Percentiles rank a stretch among this genome's conserved stretches.
These are phyloP conservation scores for Simmondsia chinensis DNA, from an alignment of 148 eudicot genomes.

Conservation along the genomic window DNA sequence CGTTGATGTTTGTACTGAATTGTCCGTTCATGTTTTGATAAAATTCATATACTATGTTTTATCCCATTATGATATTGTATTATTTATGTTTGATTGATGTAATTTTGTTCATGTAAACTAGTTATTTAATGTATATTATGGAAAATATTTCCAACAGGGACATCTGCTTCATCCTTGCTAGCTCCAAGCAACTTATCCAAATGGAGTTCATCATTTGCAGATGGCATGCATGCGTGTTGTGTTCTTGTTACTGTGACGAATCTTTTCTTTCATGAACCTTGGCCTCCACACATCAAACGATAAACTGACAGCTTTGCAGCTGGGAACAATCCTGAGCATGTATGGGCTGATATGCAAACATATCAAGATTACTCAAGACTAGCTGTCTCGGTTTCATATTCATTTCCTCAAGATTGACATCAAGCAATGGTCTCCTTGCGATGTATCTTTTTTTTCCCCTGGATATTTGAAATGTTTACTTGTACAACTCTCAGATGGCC, in stretches of 20 bases:
- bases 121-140: too few species aligned
- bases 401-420: constrained; percentile 82
- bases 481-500: constrained; percentile 60
- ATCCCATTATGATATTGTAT: too few species aligned
- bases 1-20: too few species aligned
- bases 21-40: too few species aligned
- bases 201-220: constrained; percentile 64
- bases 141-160: too few species aligned
- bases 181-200: constrained; percentile 77
- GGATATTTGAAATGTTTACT: constrained; percentile 54
- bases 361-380: constrained; percentile 47
- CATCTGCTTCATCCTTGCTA: constrained; percentile 59
- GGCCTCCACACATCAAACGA: constrained; percentile 57
- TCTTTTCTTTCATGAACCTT: constrained; percentile 85
- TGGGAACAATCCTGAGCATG: constrained; percentile 78
- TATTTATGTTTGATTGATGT: too few species aligned
- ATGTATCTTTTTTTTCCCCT: constrained; percentile 93
- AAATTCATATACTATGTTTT: too few species aligned
- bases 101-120: too few species aligned
- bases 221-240: constrained; percentile 78
- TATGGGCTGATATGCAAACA: constrained; percentile 72
- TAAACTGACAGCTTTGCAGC: constrained; percentile 79
- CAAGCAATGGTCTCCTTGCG: constrained; percentile 76
- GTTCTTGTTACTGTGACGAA: constrained; percentile 80
- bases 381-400: constrained; percentile 70